phyloP scores from a whole-genome alignment of 345 rosid species.

The Gossypium raimondii region DNA sequence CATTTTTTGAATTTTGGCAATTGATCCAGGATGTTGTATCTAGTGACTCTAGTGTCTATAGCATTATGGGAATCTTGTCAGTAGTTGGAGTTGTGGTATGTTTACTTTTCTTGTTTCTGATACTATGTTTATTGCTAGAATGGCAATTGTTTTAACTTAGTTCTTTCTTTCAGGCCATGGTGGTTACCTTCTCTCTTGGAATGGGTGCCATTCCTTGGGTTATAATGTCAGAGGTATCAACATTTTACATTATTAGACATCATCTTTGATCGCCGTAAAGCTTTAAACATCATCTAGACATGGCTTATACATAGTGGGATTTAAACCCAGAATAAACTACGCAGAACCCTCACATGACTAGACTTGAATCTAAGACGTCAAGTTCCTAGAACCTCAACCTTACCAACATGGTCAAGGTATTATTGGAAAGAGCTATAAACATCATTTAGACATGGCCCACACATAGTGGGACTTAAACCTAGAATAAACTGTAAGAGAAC shows the following conservation, averaged over 20 bases:
- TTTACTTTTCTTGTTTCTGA: neutral
- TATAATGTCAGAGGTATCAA: conserved; percentile 95
- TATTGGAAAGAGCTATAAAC: too few species aligned
- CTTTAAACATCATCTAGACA: neutral
- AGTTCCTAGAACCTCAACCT: too few species aligned
- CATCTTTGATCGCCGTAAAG: neutral
- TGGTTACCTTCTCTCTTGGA: conserved; percentile 75
- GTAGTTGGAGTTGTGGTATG: conserved; percentile 94
- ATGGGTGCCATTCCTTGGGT: conserved; percentile 98
- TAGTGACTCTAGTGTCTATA: conserved; percentile 47
- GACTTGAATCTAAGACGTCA: too few species aligned
- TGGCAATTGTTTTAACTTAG: conserved; percentile 4
- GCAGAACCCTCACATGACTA: too few species aligned
- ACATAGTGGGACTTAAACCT: too few species aligned
- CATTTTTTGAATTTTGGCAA: neutral
- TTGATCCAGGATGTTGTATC: conserved; percentile 52
- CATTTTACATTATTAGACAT: neutral
- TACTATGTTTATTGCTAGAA: conserved; percentile 10
- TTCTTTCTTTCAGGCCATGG: conserved; percentile 58
- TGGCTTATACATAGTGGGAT: too few species aligned
- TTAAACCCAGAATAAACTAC: too few species aligned
- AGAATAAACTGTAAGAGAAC: too few species aligned
- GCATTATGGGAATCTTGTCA: conserved; percentile 58
- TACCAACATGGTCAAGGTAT: too few species aligned
- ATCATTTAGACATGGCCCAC: too few species aligned